A percentile compares a stretch with the other conserved stretches of the same genome.
Conservation (phyloP, 2,329 filamentous ascomycete genomes). For the Fusarium verrucosum region DNA sequence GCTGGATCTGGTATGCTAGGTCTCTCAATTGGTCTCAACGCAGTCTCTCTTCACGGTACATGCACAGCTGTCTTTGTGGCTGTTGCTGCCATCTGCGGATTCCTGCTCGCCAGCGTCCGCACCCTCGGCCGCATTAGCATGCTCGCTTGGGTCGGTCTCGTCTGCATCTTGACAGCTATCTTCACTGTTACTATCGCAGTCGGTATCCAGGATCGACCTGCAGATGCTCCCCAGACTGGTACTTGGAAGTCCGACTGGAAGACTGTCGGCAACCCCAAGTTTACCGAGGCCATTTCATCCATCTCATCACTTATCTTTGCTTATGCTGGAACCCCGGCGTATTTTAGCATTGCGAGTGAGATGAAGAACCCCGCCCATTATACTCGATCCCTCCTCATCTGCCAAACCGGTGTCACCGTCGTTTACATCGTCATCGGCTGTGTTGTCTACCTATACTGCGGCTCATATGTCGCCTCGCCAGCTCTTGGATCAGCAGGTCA, state of each 20-base stretch:
- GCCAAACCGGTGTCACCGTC: slow-evolving; percentile 43
- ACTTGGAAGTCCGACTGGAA: slow-evolving; percentile 47
- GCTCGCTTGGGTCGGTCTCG: slow-evolving; percentile 45
- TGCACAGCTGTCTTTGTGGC: slow-evolving; percentile 55
- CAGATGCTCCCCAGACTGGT: slow-evolving; percentile 26
- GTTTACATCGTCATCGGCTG: slow-evolving; percentile 49
- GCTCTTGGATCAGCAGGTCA: slow-evolving; percentile 57
- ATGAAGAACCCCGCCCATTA: slow-evolving; percentile 47
- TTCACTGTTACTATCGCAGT: slow-evolving; percentile 39
- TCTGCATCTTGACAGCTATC: slow-evolving; percentile 38
- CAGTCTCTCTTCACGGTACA: slow-evolving; percentile 51
- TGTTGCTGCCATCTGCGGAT: slow-evolving; percentile 46
- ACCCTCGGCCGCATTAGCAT: slow-evolving; percentile 48
- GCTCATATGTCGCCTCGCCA: slow-evolving; percentile 57
- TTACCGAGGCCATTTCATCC: slow-evolving; percentile 47
- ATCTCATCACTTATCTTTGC: slow-evolving; percentile 51
- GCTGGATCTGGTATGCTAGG: slow-evolving; percentile 39
- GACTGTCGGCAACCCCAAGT: slow-evolving; percentile 44
- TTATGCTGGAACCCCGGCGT: slow-evolving; percentile 50
- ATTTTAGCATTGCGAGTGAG: slow-evolving; percentile 47
- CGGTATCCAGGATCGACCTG: slow-evolving; percentile 33
- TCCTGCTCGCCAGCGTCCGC: slow-evolving; percentile 48
- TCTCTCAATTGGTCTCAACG: slow-evolving; percentile 52
- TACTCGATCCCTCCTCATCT: slow-evolving; percentile 41
- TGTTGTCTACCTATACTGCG: slow-evolving; percentile 58